Evolutionary conservation across 1,284 basidiomycete species (phyloP).

Genomic region (Farysia itapuensis): DNA sequence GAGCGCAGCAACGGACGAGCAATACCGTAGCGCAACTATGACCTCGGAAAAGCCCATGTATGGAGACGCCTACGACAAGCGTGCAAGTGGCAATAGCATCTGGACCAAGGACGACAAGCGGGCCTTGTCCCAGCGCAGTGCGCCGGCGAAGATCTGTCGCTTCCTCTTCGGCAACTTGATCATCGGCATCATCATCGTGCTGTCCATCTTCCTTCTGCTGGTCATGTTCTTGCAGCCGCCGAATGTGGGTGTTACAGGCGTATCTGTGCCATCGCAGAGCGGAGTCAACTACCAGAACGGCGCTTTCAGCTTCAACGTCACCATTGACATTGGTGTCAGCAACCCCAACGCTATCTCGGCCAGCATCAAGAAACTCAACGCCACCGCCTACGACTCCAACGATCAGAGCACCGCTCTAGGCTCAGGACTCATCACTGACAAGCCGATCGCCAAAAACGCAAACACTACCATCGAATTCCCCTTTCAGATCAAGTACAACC

Average conservation of each 20-base stretch:
- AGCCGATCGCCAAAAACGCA: conserved; percentile 68
- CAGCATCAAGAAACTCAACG: conserved; percentile 41
- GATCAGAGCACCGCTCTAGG: conserved; percentile 37
- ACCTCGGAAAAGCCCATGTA: not conserved
- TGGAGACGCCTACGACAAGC: conserved; percentile 8
- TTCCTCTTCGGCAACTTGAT: conserved; percentile 48
- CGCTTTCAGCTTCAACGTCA: conserved; percentile 45
- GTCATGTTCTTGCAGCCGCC: conserved; percentile 53
- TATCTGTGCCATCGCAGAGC: conserved; percentile 22
- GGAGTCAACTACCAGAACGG: conserved; percentile 31
- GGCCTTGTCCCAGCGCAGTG: conserved; percentile 38
- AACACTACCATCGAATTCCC: conserved; percentile 80
- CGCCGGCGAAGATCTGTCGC: conserved; percentile 44
- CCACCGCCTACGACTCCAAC: conserved; percentile 41
- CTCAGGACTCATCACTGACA: conserved; percentile 62
- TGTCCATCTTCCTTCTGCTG: conserved; percentile 48
- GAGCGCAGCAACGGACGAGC: too few species aligned
- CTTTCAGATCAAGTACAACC: conserved; percentile 73
- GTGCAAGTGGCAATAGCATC: conserved; percentile 50
- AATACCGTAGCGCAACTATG: not conserved
- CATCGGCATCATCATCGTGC: conserved; percentile 41
- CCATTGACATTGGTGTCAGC: conserved; percentile 46
- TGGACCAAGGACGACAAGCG: conserved; percentile 50
- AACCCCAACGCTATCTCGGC: conserved; percentile 57
- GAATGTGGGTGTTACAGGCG: conserved; percentile 45